Base-by-base conservation (phyloP, 2,329 filamentous ascomycete genomes). In the Amauroascus verrucosus region DNA sequence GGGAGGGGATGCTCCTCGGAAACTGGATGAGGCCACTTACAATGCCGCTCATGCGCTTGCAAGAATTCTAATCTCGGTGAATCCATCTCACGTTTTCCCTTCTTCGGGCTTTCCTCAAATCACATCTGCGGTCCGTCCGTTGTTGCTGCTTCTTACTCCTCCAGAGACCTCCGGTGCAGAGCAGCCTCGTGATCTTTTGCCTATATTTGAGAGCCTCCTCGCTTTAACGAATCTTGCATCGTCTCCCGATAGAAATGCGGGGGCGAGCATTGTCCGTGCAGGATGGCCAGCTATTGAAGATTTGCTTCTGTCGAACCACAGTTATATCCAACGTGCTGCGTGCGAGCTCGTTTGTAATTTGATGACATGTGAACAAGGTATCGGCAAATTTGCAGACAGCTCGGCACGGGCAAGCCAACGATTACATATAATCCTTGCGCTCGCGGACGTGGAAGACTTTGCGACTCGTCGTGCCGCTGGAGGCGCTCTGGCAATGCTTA, bases 151-250 rank as follows among this genome's bases (percentile, higher is more conserved):
- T 51, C 77, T 97, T 14, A 72, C 79, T 0, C 79, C 82, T 5
- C 81, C 86, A 48, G 78, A 82, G 3, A 72, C 74, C 1, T 80
- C 83, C 44, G 58, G 67, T 35, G 66, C 71, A 6, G 71, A 73
- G 54, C 74, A 76, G 51, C 80, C 80, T 1, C 80, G 84, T 49
- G 86, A 95, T 66, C 79, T 97, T 13, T 78, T 98, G 0, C 89
- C 93, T 0, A 83, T 86, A 0, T 98, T 97, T 61, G 93, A 98
- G 69, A 79, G 85, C 0, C 78, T 98, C 7, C 85, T 97, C 67
- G 91, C 93, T 0, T 79, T 98, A 33, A 97, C 93, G 0, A 98
- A 98, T 62, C 79, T 98, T 6, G 93, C 91, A 0, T 94, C 88
- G 0, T 65, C 69, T 45, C 65, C 73, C 16, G 67, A 75, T 57